Percentiles rank a stretch among this genome's conserved stretches.
These are phyloP conservation scores for Coleophoma crateriformis DNA, from an alignment of 2,329 filamentous ascomycete species.

Conservation along the genomic window DNA sequence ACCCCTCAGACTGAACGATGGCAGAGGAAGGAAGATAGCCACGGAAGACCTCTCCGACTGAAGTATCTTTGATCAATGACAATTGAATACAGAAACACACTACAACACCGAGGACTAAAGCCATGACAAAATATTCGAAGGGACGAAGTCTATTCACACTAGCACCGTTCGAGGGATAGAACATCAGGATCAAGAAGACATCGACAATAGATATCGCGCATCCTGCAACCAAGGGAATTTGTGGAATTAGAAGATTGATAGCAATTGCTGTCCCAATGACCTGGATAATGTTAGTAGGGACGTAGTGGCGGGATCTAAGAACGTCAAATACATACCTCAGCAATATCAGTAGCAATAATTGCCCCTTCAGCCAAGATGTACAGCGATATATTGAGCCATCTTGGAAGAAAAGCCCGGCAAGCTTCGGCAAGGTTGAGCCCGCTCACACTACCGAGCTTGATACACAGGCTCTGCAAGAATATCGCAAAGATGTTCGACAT, in stretches of 20 bases:
- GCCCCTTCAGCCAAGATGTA: constrained; percentile 50
- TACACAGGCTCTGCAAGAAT: constrained; percentile 49
- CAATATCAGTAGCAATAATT: constrained; percentile 54
- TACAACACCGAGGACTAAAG: constrained; percentile 62
- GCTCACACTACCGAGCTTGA: constrained; percentile 49
- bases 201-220: constrained; percentile 65
- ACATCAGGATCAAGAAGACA: constrained; percentile 61
- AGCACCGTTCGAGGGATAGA: constrained; percentile 52
- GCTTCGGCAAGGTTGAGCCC: constrained; percentile 48
- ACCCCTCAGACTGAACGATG: constrained; percentile 52
- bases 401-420: constrained; percentile 41
- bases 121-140: constrained; percentile 61
- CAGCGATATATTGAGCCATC: constrained; percentile 46
- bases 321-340: constrained; percentile 35
- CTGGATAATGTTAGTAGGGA: constrained; percentile 20
- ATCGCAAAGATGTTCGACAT: constrained; percentile 54
- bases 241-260: constrained; percentile 58
- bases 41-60: constrained; percentile 53
- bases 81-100: constrained; percentile 68
- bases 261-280: constrained; percentile 69
- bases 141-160: constrained; percentile 51
- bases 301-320: too few relatives aligned
- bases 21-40: constrained; percentile 59
- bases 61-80: constrained; percentile 50
- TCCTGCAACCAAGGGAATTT: constrained; percentile 60